These are phyloP conservation scores for Talaromyces albobiverticillius DNA, from an alignment of 2,329 filamentous ascomycete genomes.

Conservation along the genomic window DNA sequence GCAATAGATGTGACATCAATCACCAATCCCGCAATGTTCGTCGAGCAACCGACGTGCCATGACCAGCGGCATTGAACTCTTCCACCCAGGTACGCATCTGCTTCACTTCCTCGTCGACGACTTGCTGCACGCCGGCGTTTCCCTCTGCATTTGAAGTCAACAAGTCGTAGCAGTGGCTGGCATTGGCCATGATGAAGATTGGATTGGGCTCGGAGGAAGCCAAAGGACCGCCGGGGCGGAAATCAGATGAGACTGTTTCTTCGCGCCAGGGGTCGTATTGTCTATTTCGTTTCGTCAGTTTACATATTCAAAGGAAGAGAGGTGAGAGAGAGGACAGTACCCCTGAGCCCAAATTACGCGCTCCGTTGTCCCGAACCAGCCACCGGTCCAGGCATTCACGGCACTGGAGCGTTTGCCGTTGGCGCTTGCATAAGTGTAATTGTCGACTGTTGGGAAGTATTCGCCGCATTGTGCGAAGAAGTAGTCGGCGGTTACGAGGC, in stretches of 20 bases:
- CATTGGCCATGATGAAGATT: slow-evolving; percentile 53
- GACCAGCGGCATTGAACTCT: slow-evolving; percentile 34
- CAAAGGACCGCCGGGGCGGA: slow-evolving; percentile 55
- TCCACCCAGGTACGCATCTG: slow-evolving; percentile 55
- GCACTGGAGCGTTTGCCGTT: slow-evolving; percentile 47
- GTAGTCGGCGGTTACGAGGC: slow-evolving; percentile 51
- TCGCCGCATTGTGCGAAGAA: slow-evolving; percentile 55
- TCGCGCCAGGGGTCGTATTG: slow-evolving; percentile 61
- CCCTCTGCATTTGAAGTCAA: slow-evolving; percentile 43
- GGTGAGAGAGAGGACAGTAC: slow-evolving; percentile 23
- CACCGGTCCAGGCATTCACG: slow-evolving; percentile 55
- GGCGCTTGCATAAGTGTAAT: slow-evolving; percentile 50
- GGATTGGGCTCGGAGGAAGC: slow-evolving; percentile 47
- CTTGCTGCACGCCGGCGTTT: slow-evolving; percentile 48
- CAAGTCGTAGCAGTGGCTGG: slow-evolving; percentile 57
- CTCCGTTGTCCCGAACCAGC: slow-evolving; percentile 53
- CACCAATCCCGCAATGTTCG: not conserved
- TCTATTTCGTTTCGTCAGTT: slow-evolving; percentile 21
- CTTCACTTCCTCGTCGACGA: slow-evolving; percentile 50
- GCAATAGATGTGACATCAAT: not conserved
- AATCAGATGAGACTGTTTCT: slow-evolving; percentile 51
- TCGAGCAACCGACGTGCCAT: not conserved
- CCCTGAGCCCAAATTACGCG: slow-evolving; percentile 60
- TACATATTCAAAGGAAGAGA: not conserved
- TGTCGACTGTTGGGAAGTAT: slow-evolving; percentile 53